phyloP scores from a whole-genome alignment of 345 rosid species.

The Arabidopsis suecica region DNA sequence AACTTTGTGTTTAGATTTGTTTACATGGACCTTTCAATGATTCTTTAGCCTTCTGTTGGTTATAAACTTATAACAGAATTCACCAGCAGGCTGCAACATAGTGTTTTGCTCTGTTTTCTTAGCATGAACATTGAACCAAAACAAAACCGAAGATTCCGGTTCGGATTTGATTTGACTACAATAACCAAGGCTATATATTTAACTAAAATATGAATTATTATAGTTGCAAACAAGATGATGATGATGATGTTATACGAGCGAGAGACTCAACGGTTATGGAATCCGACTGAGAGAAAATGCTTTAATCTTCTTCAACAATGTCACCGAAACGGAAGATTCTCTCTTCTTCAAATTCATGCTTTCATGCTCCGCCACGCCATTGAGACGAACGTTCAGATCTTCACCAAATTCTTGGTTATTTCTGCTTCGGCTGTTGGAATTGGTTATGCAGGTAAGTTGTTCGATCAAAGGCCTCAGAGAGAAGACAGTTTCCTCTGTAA shows the following conservation, averaged over 20 bases:
- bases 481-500: slow-evolving; percentile 70
- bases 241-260: slow-evolving; percentile 23
- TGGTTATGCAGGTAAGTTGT: slow-evolving; percentile 61
- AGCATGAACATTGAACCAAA: too few species aligned
- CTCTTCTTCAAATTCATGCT: slow-evolving; percentile 67
- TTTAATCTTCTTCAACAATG: slow-evolving; percentile 56
- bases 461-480: slow-evolving; percentile 57
- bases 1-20: too few species aligned
- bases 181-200: too few species aligned
- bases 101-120: too few species aligned
- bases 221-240: too few species aligned
- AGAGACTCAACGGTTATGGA: slow-evolving; percentile 50
- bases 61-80: too few species aligned
- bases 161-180: too few species aligned
- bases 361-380: slow-evolving; percentile 65
- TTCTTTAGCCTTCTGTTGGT: too few species aligned
- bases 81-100: too few species aligned
- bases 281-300: slow-evolving; percentile 59
- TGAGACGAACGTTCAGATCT: slow-evolving; percentile 60
- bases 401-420: slow-evolving; percentile 58
- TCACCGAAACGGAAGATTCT: slow-evolving; percentile 34
- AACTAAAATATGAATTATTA: too few species aligned
- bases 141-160: slow-evolving; percentile 44
- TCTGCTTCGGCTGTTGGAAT: slow-evolving; percentile 49
- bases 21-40: too few species aligned